Evolutionary conservation across 768 basidiomycete species (phyloP).

Genomic region (Mycena epipterygia): DNA sequence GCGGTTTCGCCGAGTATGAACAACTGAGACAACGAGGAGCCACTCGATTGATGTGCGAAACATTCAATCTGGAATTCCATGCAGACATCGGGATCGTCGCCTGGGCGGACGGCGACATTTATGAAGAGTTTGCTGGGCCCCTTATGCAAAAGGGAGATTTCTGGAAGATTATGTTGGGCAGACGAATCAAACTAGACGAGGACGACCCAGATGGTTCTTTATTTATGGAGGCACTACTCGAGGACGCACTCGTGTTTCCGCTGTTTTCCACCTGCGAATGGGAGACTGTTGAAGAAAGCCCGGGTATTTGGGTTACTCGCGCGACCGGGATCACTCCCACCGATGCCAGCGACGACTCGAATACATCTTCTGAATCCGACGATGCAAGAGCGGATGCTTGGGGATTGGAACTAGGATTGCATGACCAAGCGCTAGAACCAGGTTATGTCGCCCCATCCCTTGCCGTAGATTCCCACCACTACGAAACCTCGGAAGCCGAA

Average conservation of each 20-base stretch:
- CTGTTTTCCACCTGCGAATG: constrained; percentile 32
- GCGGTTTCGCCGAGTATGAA: constrained; percentile 42
- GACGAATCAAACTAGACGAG: constrained; percentile 49
- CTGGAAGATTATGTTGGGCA: constrained; percentile 58
- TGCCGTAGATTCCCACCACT: neutral
- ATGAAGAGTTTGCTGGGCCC: constrained; percentile 49
- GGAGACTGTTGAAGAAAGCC: constrained; percentile 47
- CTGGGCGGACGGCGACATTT: constrained; percentile 48
- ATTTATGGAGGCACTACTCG: constrained; percentile 50
- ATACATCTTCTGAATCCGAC: neutral
- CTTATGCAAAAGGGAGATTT: constrained; percentile 49
- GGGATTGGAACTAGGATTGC: neutral
- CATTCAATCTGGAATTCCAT: constrained; percentile 49
- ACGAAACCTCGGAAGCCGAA: constrained; percentile 26
- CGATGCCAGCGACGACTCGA: neutral
- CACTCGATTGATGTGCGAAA: constrained; percentile 54
- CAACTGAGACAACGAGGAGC: constrained; percentile 49
- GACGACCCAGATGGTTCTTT: constrained; percentile 52
- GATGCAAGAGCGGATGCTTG: neutral
- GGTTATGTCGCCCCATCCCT: constrained; percentile 1
- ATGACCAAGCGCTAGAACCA: neutral
- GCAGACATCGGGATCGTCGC: constrained; percentile 50
- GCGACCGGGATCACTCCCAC: constrained; percentile 16
- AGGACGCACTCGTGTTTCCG: constrained; percentile 48
- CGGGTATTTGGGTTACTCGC: constrained; percentile 50